phyloP scores from a whole-genome alignment of 331 rosid genomes.

The Prunus yedoensis region DNA sequence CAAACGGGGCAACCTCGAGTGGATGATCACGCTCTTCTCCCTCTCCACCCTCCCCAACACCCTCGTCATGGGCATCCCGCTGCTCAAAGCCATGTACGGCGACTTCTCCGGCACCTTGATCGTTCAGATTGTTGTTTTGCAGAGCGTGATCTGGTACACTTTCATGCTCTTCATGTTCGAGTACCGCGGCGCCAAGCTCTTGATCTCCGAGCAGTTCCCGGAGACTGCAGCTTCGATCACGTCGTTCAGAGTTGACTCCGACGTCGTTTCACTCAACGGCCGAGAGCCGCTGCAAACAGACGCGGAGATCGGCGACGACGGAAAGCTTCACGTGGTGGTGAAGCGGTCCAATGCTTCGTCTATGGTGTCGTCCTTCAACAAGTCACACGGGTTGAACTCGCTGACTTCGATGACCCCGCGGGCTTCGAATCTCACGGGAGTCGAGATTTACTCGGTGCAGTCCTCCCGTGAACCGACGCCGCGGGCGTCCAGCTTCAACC shows the following conservation, averaged over 20 bases:
- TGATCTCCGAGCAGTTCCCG: conserved; percentile 84
- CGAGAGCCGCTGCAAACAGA: conserved; percentile 75
- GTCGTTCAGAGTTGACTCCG: conserved; percentile 81
- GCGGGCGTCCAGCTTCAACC: conserved; percentile 89
- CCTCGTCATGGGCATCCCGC: conserved; percentile 91
- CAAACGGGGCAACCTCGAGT: conserved; percentile 64
- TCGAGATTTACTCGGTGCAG: conserved; percentile 90
- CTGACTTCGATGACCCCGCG: conserved; percentile 76
- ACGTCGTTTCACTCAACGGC: conserved; percentile 80
- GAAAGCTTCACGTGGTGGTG: conserved; percentile 83
- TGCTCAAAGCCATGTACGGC: conserved; percentile 88
- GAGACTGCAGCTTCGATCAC: conserved; percentile 91
- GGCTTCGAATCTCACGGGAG: conserved; percentile 87
- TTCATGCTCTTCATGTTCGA: conserved; percentile 89
- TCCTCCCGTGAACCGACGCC: conserved; percentile 96
- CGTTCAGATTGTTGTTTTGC: conserved; percentile 92
- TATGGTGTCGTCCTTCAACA: conserved; percentile 45
- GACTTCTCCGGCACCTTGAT: conserved; percentile 72
- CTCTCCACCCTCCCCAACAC: conserved; percentile 95
- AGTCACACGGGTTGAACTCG: conserved; percentile 58
- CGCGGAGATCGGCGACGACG: conserved; percentile 91
- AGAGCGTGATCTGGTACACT: conserved; percentile 89
- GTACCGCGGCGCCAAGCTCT: conserved; percentile 86
- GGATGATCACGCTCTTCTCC: conserved; percentile 90
- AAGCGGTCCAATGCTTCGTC: conserved; percentile 63